These are phyloP conservation scores for Cadophora gregata DNA, from an alignment of 2,329 filamentous ascomycete genomes.

Conservation along the genomic window DNA sequence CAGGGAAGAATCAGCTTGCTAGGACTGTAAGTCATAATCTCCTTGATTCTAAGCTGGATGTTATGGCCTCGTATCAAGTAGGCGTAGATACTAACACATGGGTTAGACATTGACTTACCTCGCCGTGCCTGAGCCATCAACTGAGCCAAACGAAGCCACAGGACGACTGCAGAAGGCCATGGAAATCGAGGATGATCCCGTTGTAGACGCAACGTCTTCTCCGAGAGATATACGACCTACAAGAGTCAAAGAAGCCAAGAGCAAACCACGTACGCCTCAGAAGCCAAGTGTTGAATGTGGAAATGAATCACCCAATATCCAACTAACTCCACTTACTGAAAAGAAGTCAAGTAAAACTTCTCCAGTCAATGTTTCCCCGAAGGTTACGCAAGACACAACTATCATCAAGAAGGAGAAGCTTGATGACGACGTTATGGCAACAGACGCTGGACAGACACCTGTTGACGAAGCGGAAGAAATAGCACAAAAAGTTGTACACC, in stretches of 20 bases:
- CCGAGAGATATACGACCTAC: not conserved
- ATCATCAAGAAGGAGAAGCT: not conserved
- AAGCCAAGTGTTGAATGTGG: too few relatives aligned
- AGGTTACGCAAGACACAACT: not conserved
- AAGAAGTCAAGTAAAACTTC: not conserved
- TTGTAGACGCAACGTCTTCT: not conserved
- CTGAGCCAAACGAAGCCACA: not conserved
- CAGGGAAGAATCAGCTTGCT: not conserved
- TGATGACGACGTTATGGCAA: not conserved
- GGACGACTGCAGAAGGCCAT: not conserved
- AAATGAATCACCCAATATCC: too few relatives aligned
- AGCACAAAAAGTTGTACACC: too few relatives aligned
- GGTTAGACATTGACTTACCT: too few relatives aligned
- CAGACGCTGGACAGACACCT: not conserved
- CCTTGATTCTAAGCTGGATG: too few relatives aligned
- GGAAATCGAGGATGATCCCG: not conserved
- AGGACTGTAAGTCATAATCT: constrained; percentile 19
- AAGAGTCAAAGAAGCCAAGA: too few relatives aligned
- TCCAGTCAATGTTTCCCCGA: not conserved
- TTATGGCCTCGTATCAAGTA: too few relatives aligned
- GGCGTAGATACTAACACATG: too few relatives aligned
- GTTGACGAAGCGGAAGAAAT: not conserved
- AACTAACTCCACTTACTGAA: not conserved
- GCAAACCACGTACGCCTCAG: too few relatives aligned
- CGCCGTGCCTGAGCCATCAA: too few relatives aligned